A percentile compares a stretch with the other conserved stretches of the same genome.
phyloP scores from a whole-genome alignment of 768 basidiomycete genomes.

The Hygrocybe coccinea region DNA sequence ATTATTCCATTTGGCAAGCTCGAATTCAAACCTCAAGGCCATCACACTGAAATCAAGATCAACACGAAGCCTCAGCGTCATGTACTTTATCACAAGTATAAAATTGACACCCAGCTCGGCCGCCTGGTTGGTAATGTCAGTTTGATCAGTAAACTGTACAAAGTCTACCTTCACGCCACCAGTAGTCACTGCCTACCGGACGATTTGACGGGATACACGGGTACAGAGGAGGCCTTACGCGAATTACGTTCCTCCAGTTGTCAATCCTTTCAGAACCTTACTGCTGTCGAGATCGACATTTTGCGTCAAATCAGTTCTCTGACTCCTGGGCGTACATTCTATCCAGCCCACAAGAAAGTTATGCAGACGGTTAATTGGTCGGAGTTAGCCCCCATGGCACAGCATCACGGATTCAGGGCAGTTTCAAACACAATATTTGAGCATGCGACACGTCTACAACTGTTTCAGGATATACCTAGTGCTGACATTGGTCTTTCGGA shows the following conservation, averaged over 20 bases:
- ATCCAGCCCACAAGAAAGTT: constrained; percentile 31
- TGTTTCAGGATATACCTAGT: background rate
- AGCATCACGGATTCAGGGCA: constrained; percentile 28
- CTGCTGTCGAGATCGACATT: constrained; percentile 24
- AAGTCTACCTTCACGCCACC: constrained; percentile 43
- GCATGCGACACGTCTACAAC: constrained; percentile 17
- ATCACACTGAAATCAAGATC: constrained; percentile 24
- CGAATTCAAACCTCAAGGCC: constrained; percentile 11
- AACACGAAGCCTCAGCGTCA: constrained; percentile 7
- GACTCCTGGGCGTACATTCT: constrained; percentile 33
- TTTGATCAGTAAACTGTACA: constrained; percentile 30
- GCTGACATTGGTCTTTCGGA: background rate
- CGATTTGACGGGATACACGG: constrained; percentile 41
- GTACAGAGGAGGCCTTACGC: constrained; percentile 41
- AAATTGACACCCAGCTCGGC: constrained; percentile 31
- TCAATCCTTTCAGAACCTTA: constrained; percentile 38
- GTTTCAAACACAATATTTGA: constrained; percentile 26
- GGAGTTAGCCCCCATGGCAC: constrained; percentile 21
- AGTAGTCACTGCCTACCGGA: constrained; percentile 40
- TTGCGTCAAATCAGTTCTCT: constrained; percentile 32
- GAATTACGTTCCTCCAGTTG: constrained; percentile 35
- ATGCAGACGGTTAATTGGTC: constrained; percentile 43
- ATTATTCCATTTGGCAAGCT: constrained; percentile 38
- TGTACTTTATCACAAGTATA: constrained; percentile 23
- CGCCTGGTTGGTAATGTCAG: constrained; percentile 27